These are phyloP conservation scores for Pyrenophora graminea DNA, from an alignment of 2,329 filamentous ascomycete species.

Conservation along the genomic window DNA sequence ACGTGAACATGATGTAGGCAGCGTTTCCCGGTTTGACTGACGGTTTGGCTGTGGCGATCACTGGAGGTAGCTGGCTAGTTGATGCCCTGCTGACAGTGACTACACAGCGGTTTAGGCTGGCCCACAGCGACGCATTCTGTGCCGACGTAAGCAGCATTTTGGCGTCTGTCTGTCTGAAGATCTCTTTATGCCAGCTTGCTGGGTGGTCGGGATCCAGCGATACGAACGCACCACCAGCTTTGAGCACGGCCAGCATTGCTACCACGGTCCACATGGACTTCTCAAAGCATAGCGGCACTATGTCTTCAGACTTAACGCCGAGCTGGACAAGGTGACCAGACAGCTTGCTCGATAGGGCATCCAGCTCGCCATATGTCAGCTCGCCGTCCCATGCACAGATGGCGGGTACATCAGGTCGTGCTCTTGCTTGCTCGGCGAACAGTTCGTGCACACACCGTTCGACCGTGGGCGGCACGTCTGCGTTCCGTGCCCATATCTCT, in stretches of 20 bases:
- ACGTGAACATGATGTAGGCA: slow-evolving; percentile 61
- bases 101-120: background rate
- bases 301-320: slow-evolving; percentile 12
- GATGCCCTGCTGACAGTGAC: background rate
- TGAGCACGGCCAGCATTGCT: slow-evolving; percentile 49
- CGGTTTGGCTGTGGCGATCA: background rate
- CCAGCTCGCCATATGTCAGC: background rate
- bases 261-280: slow-evolving; percentile 33
- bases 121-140: background rate
- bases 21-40: background rate
- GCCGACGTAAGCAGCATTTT: background rate
- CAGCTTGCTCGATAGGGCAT: background rate
- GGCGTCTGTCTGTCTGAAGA: slow-evolving; percentile 24
- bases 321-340: slow-evolving; percentile 7
- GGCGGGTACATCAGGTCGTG: slow-evolving; percentile 10
- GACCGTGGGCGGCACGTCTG: background rate
- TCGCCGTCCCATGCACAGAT: too few species aligned
- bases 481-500: slow-evolving; percentile 4
- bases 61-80: background rate
- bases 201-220: slow-evolving; percentile 38
- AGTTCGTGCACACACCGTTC: slow-evolving; percentile 20
- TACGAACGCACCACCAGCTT: slow-evolving; percentile 50
- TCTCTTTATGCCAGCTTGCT: slow-evolving; percentile 33
- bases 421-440: slow-evolving; percentile 8
- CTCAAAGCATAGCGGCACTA: slow-evolving; percentile 31